A percentile compares a stretch with the other conserved stretches of the same genome.
Conservation (phyloP, 2,329 filamentous ascomycete genomes). For the Fusarium subtropicale region DNA sequence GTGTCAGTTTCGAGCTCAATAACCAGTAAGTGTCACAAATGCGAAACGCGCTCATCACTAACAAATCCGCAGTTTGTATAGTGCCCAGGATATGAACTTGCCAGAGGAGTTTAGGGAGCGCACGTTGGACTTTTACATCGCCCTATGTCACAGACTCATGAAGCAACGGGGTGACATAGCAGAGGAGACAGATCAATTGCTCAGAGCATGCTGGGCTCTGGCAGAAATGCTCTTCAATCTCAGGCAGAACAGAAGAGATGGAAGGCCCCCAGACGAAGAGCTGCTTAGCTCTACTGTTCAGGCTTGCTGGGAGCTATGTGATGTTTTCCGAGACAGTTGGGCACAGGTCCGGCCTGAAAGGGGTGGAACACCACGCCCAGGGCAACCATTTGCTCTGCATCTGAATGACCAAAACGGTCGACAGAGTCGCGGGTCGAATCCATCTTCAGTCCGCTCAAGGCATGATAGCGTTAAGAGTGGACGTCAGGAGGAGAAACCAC, state of each 20-base stretch:
- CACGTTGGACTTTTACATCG: conserved; percentile 94
- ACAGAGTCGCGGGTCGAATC: conserved; percentile 63
- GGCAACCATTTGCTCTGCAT: conserved; percentile 77
- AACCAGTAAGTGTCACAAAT: conserved; percentile 73
- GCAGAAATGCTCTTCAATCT: conserved; percentile 95
- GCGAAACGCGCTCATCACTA: conserved; percentile 33
- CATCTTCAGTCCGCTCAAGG: conserved; percentile 63
- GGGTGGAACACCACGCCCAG: conserved; percentile 80
- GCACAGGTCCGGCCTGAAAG: conserved; percentile 87
- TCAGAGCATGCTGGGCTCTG: conserved; percentile 88
- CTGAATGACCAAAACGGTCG: conserved; percentile 62
- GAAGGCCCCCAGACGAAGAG: conserved; percentile 80
- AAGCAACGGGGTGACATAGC: conserved; percentile 85
- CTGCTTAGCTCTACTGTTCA: conserved; percentile 88
- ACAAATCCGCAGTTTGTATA: conserved; percentile 73
- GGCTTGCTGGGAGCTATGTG: conserved; percentile 93
- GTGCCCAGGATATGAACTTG: conserved; percentile 82
- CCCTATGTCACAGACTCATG: conserved; percentile 94
- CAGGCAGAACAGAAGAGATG: conserved; percentile 82
- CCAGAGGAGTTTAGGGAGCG: conserved; percentile 89
- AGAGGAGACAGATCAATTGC: conserved; percentile 84
- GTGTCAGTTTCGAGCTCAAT: conserved; percentile 94
- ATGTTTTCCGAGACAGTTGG: conserved; percentile 93
- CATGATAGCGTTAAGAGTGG: conserved; percentile 63
- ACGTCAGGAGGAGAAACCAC: conserved; percentile 60